Evolutionary conservation across 306 rosid species (phyloP).

Genomic region (Albizia julibrissin): DNA sequence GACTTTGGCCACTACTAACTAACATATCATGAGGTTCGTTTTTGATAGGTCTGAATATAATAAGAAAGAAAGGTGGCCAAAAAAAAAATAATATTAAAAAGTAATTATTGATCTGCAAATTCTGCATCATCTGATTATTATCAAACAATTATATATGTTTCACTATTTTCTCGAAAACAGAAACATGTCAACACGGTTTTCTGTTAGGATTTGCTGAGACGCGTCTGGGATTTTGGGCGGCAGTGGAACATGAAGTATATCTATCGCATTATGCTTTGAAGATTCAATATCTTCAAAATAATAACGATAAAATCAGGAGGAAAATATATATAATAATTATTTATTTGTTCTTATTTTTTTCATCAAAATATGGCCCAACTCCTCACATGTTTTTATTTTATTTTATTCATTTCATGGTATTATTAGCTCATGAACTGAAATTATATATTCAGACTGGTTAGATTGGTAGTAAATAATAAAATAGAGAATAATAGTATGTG

Average conservation of each 20-base stretch:
- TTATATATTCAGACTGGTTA: not conserved
- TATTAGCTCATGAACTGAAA: conserved; percentile 17
- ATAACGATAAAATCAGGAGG: not conserved
- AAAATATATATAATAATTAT: not conserved
- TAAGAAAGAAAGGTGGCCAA: not conserved
- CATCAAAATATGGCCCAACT: conserved; percentile 23
- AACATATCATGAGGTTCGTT: conserved; percentile 49
- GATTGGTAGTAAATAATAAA: not conserved
- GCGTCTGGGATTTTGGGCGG: conserved; percentile 51
- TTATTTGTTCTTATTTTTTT: not conserved
- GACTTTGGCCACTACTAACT: conserved; percentile 32
- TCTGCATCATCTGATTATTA: not conserved
- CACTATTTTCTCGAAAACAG: conserved; percentile 26
- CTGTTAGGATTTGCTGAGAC: conserved; percentile 42
- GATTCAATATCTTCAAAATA: conserved; percentile 35
- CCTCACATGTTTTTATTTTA: conserved; percentile 14
- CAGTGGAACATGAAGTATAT: conserved; percentile 38
- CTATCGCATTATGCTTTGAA: conserved; percentile 27
- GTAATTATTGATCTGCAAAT: not conserved
- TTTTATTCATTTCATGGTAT: not conserved
- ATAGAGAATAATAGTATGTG: not conserved
- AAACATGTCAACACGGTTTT: conserved; percentile 56
- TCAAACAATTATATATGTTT: conserved; percentile 16
- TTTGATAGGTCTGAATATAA: conserved; percentile 36
- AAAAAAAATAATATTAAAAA: too few relatives aligned